A percentile compares a stretch with the other conserved stretches of the same genome.
Conservation (phyloP, 805 yeast species). For the Debaryomyces castellii region DNA sequence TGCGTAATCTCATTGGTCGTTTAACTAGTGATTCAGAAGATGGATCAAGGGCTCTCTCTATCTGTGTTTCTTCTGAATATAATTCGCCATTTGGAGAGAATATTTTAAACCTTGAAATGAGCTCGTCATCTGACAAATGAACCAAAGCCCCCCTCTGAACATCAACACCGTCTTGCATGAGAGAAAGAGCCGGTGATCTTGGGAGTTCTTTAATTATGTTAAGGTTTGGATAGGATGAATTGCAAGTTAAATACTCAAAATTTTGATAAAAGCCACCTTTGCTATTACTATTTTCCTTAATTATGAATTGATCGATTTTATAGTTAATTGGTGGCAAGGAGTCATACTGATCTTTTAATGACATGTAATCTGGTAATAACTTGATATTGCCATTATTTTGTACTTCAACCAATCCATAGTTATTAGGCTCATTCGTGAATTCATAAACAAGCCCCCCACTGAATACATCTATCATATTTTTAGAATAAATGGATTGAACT, state of each 20-base stretch:
- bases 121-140: slow-evolving; percentile 40
- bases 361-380: slow-evolving; percentile 43
- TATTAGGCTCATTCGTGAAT: slow-evolving; percentile 73
- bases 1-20: neutral
- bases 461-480: slow-evolving; percentile 71
- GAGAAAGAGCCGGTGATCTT: slow-evolving; percentile 34
- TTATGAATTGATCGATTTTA: slow-evolving; percentile 17
- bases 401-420: slow-evolving; percentile 70
- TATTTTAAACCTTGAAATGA: slow-evolving; percentile 43
- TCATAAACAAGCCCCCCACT: slow-evolving; percentile 87
- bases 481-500: slow-evolving; percentile 64
- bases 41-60: slow-evolving; percentile 16
- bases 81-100: slow-evolving; percentile 42
- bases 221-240: slow-evolving; percentile 30
- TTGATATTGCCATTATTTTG: slow-evolving; percentile 42
- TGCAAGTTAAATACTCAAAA: slow-evolving; percentile 29
- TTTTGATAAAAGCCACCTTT: slow-evolving; percentile 11
- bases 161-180: slow-evolving; percentile 51
- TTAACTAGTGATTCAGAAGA: slow-evolving; percentile 10
- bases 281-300: slow-evolving; percentile 12
- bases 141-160: slow-evolving; percentile 51
- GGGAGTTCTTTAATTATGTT: slow-evolving; percentile 48
- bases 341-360: slow-evolving; percentile 44
- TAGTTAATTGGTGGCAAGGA: slow-evolving; percentile 26
- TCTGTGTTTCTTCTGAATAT: slow-evolving; percentile 22